Evolutionary conservation across 768 basidiomycete genomes (phyloP).

Genomic region (Cytidiella melzeri): DNA sequence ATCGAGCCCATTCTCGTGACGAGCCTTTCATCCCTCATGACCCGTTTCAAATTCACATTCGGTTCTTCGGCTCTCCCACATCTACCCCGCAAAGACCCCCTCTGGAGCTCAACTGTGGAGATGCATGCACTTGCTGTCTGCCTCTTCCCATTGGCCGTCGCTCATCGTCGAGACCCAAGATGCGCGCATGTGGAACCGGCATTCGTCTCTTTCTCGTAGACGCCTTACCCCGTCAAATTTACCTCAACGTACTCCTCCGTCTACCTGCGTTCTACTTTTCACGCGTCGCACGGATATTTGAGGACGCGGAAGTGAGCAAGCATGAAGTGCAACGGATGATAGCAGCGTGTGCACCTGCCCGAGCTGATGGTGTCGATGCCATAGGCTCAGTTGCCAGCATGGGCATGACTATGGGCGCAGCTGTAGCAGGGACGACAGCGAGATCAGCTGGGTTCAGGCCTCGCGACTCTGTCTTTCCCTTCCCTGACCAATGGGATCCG

Average conservation of each 20-base stretch:
- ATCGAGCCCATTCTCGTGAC: slow-evolving; percentile 39
- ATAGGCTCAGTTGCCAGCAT: neutral
- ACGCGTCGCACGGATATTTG: slow-evolving; percentile 69
- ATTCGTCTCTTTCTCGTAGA: slow-evolving; percentile 28
- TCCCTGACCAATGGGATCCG: slow-evolving; percentile 32
- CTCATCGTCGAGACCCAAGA: slow-evolving; percentile 14
- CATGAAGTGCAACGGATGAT: slow-evolving; percentile 54
- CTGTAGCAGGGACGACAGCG: neutral
- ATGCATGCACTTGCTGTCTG: slow-evolving; percentile 14
- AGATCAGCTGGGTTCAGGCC: neutral
- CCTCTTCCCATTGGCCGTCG: slow-evolving; percentile 12
- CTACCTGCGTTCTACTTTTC: slow-evolving; percentile 79
- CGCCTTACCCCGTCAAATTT: slow-evolving; percentile 37
- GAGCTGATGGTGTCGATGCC: neutral
- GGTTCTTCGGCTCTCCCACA: slow-evolving; percentile 15
- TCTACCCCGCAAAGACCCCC: slow-evolving; percentile 6
- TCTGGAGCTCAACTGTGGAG: slow-evolving; percentile 7
- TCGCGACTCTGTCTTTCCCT: slow-evolving; percentile 20
- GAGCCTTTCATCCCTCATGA: slow-evolving; percentile 33
- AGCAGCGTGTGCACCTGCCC: slow-evolving; percentile 20
- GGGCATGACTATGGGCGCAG: neutral
- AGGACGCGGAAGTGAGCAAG: slow-evolving; percentile 71
- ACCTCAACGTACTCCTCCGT: slow-evolving; percentile 47
- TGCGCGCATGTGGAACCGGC: slow-evolving; percentile 11
- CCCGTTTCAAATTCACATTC: slow-evolving; percentile 26